Percentiles rank a stretch among this genome's conserved stretches.
phyloP scores from a whole-genome alignment of 108 stramenopile species.

The Heterococcus sp. region DNA sequence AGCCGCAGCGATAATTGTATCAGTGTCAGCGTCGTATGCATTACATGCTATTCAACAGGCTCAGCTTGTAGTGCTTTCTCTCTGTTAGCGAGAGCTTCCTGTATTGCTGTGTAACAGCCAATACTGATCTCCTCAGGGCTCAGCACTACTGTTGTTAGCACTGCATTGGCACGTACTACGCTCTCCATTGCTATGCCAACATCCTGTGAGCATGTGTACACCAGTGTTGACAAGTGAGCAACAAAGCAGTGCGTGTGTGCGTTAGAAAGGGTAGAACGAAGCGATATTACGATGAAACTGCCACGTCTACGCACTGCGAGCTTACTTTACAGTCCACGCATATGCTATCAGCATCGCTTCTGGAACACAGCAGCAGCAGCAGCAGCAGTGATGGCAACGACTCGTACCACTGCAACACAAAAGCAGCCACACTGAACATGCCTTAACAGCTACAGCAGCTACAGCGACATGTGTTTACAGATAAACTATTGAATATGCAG shows the following conservation, averaged over 20 bases:
- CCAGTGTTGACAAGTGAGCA: background rate
- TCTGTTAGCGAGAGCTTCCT: constrained; percentile 19
- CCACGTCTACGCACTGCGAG: no score
- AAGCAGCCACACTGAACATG: background rate
- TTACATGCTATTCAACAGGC: no score
- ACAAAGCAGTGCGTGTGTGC: background rate
- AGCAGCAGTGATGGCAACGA: background rate
- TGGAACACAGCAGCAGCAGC: background rate
- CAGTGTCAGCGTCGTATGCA: no score
- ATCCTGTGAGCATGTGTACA: constrained; percentile 35
- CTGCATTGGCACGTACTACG: constrained; percentile 12
- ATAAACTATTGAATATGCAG: background rate
- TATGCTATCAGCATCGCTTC: background rate
- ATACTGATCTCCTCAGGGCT: constrained; percentile 28
- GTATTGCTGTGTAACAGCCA: constrained; percentile 22
- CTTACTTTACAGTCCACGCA: no score
- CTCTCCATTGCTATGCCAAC: constrained; percentile 31
- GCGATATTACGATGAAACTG: no score
- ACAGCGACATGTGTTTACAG: background rate
- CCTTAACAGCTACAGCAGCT: background rate
- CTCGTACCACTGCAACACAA: background rate
- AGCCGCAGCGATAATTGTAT: no score
- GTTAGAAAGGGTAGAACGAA: constrained; percentile 15
- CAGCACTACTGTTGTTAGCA: constrained; percentile 3
- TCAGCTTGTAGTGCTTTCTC: constrained; percentile 15